Evolutionary conservation across 495 filamentous ascomycete genomes (phyloP).

Genomic region (Penicillium alfredii): DNA sequence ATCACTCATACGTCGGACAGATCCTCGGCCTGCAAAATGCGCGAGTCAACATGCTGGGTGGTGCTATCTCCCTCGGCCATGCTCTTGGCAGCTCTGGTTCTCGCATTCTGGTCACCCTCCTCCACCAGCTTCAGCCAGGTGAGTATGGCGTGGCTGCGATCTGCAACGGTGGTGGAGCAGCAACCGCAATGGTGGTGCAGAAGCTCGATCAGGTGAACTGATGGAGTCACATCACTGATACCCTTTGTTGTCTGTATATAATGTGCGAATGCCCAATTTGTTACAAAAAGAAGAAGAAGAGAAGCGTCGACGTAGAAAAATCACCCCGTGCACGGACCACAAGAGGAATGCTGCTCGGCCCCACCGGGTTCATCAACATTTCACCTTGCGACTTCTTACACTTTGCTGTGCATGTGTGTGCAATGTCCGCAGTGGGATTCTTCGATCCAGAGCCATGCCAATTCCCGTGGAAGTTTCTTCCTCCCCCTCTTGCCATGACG

Average conservation of each 20-base stretch:
- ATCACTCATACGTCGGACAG: slow-evolving; percentile 28
- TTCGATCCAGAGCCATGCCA: slow-evolving; percentile 20
- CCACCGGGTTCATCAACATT: too few relatives aligned
- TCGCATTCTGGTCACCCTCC: slow-evolving; percentile 79
- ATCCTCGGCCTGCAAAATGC: slow-evolving; percentile 72
- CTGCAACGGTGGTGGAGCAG: slow-evolving; percentile 92
- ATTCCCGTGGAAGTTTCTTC: slow-evolving; percentile 29
- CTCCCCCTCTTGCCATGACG: slow-evolving; percentile 42
- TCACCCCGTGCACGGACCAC: too few relatives aligned
- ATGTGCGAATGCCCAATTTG: too few relatives aligned
- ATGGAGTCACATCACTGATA: too few relatives aligned
- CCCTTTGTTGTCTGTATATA: too few relatives aligned
- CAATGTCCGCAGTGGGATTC: too few relatives aligned
- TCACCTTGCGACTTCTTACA: too few relatives aligned
- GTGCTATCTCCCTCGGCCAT: slow-evolving; percentile 91
- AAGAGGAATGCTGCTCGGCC: slow-evolving; percentile 6
- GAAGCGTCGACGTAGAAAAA: too few relatives aligned
- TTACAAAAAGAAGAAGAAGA: slow-evolving; percentile 1
- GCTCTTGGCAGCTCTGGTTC: slow-evolving; percentile 91
- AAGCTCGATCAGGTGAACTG: slow-evolving; percentile 62
- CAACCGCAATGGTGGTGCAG: slow-evolving; percentile 89
- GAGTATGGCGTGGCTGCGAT: slow-evolving; percentile 95
- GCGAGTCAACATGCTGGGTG: slow-evolving; percentile 81
- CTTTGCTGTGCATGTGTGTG: too few relatives aligned
- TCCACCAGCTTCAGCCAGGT: slow-evolving; percentile 84